phyloP scores from a whole-genome alignment of 2,329 filamentous ascomycete genomes.

The Phyllosticta paracitricarpa region DNA sequence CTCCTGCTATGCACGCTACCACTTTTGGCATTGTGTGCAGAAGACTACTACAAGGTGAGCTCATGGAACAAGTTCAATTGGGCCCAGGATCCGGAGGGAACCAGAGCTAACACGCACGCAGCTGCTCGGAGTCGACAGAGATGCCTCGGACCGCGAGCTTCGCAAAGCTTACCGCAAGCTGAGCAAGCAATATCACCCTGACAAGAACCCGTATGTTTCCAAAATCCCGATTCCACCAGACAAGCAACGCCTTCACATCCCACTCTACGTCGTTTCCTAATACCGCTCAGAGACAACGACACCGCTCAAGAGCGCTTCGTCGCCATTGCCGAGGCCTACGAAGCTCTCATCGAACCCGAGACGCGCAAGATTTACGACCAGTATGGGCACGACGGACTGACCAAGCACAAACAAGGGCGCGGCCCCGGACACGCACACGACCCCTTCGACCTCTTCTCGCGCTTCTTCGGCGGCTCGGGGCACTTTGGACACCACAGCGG shows the following conservation, averaged over 20 bases:
- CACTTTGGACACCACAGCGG: slow-evolving; percentile 63
- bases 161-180: slow-evolving; percentile 87
- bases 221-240: background rate
- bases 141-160: slow-evolving; percentile 76
- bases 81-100: background rate
- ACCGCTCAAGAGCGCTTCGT: slow-evolving; percentile 85
- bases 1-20: slow-evolving; percentile 34
- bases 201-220: slow-evolving; percentile 81
- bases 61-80: background rate
- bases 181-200: slow-evolving; percentile 92
- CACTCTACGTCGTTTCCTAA: background rate
- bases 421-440: slow-evolving; percentile 58
- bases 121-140: slow-evolving; percentile 69
- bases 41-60: slow-evolving; percentile 71
- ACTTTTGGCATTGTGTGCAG: slow-evolving; percentile 36
- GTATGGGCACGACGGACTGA: slow-evolving; percentile 82
- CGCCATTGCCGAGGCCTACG: slow-evolving; percentile 89
- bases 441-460: slow-evolving; percentile 90
- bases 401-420: slow-evolving; percentile 68
- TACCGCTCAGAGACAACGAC: slow-evolving; percentile 55
- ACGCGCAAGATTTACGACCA: slow-evolving; percentile 86
- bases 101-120: slow-evolving; percentile 31
- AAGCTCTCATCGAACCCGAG: slow-evolving; percentile 70
- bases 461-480: slow-evolving; percentile 89
- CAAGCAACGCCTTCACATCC: background rate